Percentiles rank a stretch among this genome's conserved stretches.
Conservation (phyloP, 768 basidiomycete species). For the Glaciozyma martinii region DNA sequence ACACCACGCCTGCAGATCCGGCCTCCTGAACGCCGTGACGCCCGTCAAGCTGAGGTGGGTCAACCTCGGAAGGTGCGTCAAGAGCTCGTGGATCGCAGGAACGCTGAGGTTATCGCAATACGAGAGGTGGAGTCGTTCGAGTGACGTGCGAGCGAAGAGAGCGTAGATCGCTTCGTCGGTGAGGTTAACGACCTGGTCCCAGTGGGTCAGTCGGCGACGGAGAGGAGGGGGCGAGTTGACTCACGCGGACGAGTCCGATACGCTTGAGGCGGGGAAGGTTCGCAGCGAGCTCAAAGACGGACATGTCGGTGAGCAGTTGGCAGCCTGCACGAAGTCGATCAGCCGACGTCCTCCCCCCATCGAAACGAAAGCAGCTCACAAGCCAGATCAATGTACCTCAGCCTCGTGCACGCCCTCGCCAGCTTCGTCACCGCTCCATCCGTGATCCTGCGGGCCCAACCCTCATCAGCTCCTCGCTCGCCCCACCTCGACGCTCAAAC, state of each 20-base stretch:
- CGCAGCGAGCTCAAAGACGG: slow-evolving; percentile 78
- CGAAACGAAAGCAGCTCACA: slow-evolving; percentile 50
- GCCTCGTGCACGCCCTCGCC: slow-evolving; percentile 73
- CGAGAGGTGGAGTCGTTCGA: slow-evolving; percentile 92
- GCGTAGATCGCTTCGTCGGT: slow-evolving; percentile 90
- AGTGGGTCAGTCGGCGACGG: background rate
- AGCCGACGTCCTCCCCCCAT: background rate
- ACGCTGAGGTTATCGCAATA: slow-evolving; percentile 95
- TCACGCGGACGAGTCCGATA: slow-evolving; percentile 80
- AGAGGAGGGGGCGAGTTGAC: background rate
- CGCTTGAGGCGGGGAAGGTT: slow-evolving; percentile 77
- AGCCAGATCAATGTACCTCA: slow-evolving; percentile 93
- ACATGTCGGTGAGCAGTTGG: slow-evolving; percentile 76
- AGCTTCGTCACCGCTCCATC: slow-evolving; percentile 76
- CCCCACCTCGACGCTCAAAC: slow-evolving; percentile 19
- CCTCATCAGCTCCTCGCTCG: background rate
- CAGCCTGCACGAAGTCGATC: slow-evolving; percentile 53
- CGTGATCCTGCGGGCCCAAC: slow-evolving; percentile 53
- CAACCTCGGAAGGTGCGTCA: slow-evolving; percentile 77
- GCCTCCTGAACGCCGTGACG: slow-evolving; percentile 77
- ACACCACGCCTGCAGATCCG: slow-evolving; percentile 81
- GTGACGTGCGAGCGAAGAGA: slow-evolving; percentile 69
- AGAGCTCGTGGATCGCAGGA: slow-evolving; percentile 77
- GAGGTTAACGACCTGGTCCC: slow-evolving; percentile 57
- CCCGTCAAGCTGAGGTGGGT: slow-evolving; percentile 97